A percentile compares a stretch with the other conserved stretches of the same genome.
phyloP scores from a whole-genome alignment of 768 basidiomycete species.

The Russula ochroleuca region DNA sequence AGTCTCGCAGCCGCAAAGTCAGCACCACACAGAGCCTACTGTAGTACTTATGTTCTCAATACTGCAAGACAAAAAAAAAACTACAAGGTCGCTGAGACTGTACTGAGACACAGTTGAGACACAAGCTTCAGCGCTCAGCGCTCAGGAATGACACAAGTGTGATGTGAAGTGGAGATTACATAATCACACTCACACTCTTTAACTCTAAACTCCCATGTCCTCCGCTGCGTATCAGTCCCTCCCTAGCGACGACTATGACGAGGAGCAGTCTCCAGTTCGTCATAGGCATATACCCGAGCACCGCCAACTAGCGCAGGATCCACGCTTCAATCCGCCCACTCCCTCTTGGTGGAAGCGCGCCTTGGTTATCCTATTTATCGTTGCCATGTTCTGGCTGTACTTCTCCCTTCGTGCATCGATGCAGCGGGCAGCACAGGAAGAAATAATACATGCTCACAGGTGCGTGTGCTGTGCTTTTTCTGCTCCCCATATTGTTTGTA shows the following conservation, averaged over 20 bases:
- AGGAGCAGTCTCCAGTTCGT: not conserved
- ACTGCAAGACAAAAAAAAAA: no score
- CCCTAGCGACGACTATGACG: constrained; percentile 21
- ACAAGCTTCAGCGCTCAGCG: no score
- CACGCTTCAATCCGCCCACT: constrained; percentile 48
- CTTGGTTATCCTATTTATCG: constrained; percentile 42
- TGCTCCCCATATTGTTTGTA: not conserved
- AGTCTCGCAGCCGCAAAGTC: no score
- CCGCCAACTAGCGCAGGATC: constrained; percentile 33
- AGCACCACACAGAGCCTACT: no score
- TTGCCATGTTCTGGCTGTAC: constrained; percentile 41
- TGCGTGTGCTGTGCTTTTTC: constrained; percentile 34
- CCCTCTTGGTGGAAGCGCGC: constrained; percentile 51
- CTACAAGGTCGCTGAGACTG: no score
- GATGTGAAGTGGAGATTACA: constrained; percentile 1
- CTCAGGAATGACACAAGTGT: not conserved
- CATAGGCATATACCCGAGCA: constrained; percentile 15
- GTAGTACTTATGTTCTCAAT: no score
- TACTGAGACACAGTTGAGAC: no score
- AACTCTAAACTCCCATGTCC: constrained; percentile 18
- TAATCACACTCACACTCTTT: constrained; percentile 3
- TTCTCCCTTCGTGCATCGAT: constrained; percentile 31
- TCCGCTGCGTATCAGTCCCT: constrained; percentile 22
- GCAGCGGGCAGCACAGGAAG: constrained; percentile 32
- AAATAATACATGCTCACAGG: constrained; percentile 62